phyloP scores from a whole-genome alignment of 1,284 basidiomycete genomes.

The Volvariella volvacea region DNA sequence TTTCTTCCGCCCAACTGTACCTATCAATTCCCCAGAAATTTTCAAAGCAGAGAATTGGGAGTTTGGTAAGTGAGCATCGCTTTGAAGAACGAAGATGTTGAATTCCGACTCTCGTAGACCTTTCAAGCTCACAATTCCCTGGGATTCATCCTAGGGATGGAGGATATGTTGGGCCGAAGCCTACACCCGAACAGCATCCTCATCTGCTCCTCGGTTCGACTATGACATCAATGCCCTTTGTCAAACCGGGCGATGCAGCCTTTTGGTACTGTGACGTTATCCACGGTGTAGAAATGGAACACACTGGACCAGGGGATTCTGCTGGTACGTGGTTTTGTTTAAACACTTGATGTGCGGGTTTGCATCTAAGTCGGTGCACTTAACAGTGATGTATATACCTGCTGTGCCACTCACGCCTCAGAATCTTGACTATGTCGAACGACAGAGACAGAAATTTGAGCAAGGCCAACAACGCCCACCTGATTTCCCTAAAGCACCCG shows the following conservation, averaged over 20 bases:
- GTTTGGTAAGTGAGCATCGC: constrained; percentile 41
- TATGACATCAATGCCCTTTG: constrained; percentile 71
- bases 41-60: constrained; percentile 64
- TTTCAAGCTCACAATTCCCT: constrained; percentile 50
- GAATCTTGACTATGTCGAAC: constrained; percentile 55
- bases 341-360: not conserved
- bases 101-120: constrained; percentile 33
- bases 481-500: constrained; percentile 63
- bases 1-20: constrained; percentile 61
- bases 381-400: constrained; percentile 75
- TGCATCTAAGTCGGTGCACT: not conserved
- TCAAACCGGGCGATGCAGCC: constrained; percentile 76
- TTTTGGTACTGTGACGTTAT: constrained; percentile 87
- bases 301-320: constrained; percentile 65
- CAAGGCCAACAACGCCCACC: constrained; percentile 54
- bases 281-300: constrained; percentile 73
- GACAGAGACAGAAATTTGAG: constrained; percentile 59
- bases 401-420: constrained; percentile 67
- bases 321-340: constrained; percentile 37
- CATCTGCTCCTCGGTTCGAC: constrained; percentile 64
- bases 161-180: constrained; percentile 47
- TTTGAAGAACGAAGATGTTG: no score
- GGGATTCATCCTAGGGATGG: constrained; percentile 38
- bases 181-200: constrained; percentile 50
- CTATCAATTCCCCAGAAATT: constrained; percentile 32